Base-by-base conservation (phyloP, 2,329 filamentous ascomycete genomes). In the Aureobasidium leucospermi region DNA sequence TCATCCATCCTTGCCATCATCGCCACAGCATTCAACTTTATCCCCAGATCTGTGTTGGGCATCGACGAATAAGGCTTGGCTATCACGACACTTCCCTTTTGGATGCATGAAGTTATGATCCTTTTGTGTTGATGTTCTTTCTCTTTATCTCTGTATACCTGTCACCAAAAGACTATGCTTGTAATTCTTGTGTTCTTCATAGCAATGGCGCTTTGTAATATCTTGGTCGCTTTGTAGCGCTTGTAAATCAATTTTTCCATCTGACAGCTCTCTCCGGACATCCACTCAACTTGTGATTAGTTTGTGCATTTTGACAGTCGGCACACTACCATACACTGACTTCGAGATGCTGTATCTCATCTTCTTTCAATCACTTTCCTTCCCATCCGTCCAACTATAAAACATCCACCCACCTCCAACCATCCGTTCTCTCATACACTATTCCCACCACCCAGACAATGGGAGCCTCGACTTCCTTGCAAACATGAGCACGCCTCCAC, bases 1-100 rank as follows among this genome's bases (percentile, higher is more conserved):
- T 94, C 89, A 59, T 79, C 82, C 1, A 68, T 85, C 19, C 74
- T 96, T 70, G 93, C 89, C 11, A 66, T 86, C 16, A 71, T 93
- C 4, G 91, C 91, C 47, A 97, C 93, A 0, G 81, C 90, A 2
- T 96, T 90, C 83, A 91, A 91, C 4, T 94, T 94, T 73, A 73
- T 96, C 68, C 92, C 92, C 3, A 91, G 88, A 76, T 83, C 85
- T 63, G 75, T 87, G 65, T 82, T 93, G 68, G 84, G 84, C 9
- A 59, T 67, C 45, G 80, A 80, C 51, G 75, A 77, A 58, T 52
- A 32, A 29, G 2, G 9, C 5, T 9, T 31, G 41, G 13, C 13
- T 52, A 31, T 4, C 34, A 16, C 48, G 15, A 6, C 15, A 15
- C 15, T 8, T 16, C 36, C 48, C 36, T 38, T 29, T 46, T 46